A percentile compares a stretch with the other conserved stretches of the same genome.
Conservation (phyloP, 176 grass and related monocot species). For the Phyllostachys edulis region DNA sequence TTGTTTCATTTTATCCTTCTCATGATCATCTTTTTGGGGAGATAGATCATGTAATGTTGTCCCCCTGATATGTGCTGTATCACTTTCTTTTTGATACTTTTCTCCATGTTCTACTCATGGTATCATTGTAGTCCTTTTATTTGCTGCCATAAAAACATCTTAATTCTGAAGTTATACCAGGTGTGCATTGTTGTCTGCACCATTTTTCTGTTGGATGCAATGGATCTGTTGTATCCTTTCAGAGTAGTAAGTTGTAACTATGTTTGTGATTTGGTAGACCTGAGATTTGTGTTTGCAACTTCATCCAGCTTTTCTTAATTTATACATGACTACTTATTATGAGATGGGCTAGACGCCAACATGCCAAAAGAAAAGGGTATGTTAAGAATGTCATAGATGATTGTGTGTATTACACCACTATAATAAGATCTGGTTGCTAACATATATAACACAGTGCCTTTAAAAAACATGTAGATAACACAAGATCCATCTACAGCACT, state of each 20-base stretch:
- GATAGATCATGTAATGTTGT: neutral
- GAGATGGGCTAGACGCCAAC: neutral
- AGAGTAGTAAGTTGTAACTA: neutral
- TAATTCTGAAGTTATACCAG: neutral
- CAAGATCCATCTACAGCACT: neutral
- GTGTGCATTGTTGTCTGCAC: neutral
- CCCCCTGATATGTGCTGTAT: neutral
- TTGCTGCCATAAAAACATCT: neutral
- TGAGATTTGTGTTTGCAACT: neutral
- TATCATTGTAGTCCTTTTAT: neutral
- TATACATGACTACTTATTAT: neutral
- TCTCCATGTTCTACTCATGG: neutral
- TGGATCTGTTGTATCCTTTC: neutral
- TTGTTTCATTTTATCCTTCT: neutral
- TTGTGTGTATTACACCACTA: neutral
- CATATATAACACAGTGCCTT: neutral
- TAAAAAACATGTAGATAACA: neutral
- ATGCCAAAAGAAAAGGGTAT: neutral
- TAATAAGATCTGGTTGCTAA: neutral
- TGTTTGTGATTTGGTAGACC: neutral
- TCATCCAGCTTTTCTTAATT: neutral
- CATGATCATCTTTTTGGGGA: neutral
- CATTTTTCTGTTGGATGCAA: neutral
- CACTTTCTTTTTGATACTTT: neutral
- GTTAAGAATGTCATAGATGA: neutral